Evolutionary conservation across 1,139 yeast species (phyloP).

Genomic region (Taphrina flavorubra): DNA sequence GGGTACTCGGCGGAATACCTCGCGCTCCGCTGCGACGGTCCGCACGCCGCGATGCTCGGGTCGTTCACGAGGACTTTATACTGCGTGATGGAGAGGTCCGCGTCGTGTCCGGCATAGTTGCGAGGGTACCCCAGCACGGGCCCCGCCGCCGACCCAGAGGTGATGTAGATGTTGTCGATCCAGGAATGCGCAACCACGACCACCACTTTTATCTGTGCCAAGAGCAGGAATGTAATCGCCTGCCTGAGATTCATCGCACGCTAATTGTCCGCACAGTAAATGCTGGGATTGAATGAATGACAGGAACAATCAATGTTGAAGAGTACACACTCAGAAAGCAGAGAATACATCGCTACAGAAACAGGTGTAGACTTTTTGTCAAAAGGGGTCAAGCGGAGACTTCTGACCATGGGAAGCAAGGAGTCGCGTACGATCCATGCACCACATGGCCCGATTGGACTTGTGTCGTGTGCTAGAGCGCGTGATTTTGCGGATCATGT

Average conservation of each 20-base stretch:
- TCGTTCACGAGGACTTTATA: conserved; percentile 21
- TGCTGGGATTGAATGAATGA: too few species aligned
- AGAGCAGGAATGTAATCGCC: background rate
- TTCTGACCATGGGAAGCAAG: conserved; percentile 6
- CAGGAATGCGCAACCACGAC: conserved; percentile 14
- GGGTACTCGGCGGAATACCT: conserved; percentile 45
- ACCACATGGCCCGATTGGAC: background rate
- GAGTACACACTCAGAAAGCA: too few species aligned
- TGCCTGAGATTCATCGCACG: conserved; percentile 18
- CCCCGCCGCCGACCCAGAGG: background rate
- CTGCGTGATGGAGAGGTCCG: conserved; percentile 5
- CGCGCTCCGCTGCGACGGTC: conserved; percentile 41
- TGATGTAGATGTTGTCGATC: conserved; percentile 17
- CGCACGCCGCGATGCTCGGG: conserved; percentile 34
- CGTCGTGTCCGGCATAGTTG: conserved; percentile 26
- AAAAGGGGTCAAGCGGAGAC: background rate
- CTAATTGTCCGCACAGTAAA: background rate
- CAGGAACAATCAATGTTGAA: too few species aligned
- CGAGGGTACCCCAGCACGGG: conserved; percentile 24
- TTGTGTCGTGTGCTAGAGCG: background rate
- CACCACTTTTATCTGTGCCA: background rate
- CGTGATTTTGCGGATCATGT: too few species aligned
- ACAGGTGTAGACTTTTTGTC: conserved; percentile 1
- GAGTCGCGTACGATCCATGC: background rate
- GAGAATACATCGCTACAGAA: background rate